phyloP scores from a whole-genome alignment of 1,139 yeast species.

The Magnusiomyces ingens region DNA sequence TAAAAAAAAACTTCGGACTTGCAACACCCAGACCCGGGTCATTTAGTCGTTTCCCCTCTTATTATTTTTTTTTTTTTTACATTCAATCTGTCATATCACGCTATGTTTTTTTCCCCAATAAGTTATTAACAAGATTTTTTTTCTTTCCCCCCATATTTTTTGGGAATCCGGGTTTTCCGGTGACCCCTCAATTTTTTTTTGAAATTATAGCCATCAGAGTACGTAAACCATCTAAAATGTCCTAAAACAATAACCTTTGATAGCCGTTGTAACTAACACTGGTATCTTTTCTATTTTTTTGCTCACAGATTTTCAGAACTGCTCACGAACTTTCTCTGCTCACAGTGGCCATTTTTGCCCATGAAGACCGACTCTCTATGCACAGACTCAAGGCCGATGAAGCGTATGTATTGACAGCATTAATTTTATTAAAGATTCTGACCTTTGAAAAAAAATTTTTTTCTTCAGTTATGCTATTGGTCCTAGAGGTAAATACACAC shows the following conservation, averaged over 20 bases:
- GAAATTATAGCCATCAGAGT: conserved; percentile 11
- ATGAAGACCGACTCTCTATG: conserved; percentile 92
- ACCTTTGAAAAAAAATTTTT: background rate
- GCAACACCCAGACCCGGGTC: background rate
- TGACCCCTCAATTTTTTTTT: background rate
- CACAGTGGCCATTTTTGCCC: conserved; percentile 95
- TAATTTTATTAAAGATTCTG: background rate
- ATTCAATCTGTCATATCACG: background rate
- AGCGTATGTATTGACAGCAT: conserved; percentile 23
- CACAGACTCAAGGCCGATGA: conserved; percentile 60
- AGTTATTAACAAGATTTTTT: too few species aligned
- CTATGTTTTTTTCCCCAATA: too few species aligned
- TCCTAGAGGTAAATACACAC: conserved; percentile 78
- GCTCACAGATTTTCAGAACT: conserved; percentile 68
- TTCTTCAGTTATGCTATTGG: conserved; percentile 65
- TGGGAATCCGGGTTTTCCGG: too few species aligned
- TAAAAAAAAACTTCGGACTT: background rate
- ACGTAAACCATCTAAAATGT: background rate
- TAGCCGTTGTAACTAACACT: background rate
- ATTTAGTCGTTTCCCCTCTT: too few species aligned
- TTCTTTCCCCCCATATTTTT: too few species aligned
- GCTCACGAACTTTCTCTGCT: conserved; percentile 98
- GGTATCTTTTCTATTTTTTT: background rate
- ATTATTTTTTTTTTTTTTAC: background rate
- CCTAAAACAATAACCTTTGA: background rate